These are phyloP conservation scores for Colletotrichum magnum DNA, from an alignment of 2,329 filamentous ascomycete genomes.

Conservation along the genomic window DNA sequence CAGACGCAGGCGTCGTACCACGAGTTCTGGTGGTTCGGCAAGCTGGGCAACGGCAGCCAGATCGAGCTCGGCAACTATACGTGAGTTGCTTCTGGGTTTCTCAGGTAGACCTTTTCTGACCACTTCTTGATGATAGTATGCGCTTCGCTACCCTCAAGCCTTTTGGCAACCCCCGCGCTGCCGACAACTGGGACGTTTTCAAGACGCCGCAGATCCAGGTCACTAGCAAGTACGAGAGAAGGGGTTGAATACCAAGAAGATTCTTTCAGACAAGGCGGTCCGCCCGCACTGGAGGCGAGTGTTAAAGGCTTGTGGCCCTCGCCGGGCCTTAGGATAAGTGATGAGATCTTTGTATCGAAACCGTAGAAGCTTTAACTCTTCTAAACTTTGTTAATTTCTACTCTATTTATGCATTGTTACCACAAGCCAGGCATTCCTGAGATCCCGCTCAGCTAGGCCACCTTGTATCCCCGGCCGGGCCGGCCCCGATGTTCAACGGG, in stretches of 20 bases:
- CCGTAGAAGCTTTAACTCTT: no score
- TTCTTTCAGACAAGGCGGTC: no score
- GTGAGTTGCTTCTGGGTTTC: neutral
- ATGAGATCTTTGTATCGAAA: no score
- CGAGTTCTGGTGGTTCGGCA: conserved; percentile 40
- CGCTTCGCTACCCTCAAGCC: conserved; percentile 58
- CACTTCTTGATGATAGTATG: conserved; percentile 42
- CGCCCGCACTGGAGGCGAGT: no score
- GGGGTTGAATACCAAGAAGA: neutral
- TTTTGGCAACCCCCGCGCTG: conserved; percentile 56
- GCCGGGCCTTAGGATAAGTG: no score
- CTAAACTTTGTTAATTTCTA: no score
- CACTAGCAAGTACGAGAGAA: conserved; percentile 35
- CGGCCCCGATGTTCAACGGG: no score
- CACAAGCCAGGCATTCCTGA: no score
- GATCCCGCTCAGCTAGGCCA: no score
- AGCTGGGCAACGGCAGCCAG: conserved; percentile 37
- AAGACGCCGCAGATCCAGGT: conserved; percentile 52
- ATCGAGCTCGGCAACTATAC: conserved; percentile 38
- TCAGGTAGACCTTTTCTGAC: neutral
- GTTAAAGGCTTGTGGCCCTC: no score
- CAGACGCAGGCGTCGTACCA: conserved; percentile 15
- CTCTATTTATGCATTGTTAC: no score
- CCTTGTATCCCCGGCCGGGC: no score
- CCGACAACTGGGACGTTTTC: conserved; percentile 60